Conservation (phyloP, 2,329 filamentous ascomycete species). For the Clonostachys solani region DNA sequence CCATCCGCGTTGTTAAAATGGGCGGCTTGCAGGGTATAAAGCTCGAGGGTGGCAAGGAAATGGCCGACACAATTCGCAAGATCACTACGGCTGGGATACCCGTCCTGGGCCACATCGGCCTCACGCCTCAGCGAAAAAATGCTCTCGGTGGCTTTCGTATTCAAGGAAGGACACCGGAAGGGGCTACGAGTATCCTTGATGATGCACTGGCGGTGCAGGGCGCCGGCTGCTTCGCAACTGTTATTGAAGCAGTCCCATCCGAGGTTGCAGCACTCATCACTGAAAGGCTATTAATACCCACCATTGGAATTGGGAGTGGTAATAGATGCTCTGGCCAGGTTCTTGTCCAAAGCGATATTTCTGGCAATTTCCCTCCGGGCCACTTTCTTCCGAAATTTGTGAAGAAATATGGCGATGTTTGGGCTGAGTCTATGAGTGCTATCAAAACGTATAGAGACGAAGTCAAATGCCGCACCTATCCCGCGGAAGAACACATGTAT, state of each 20-base stretch:
- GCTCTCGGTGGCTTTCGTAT: slow-evolving; percentile 91
- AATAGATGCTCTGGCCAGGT: slow-evolving; percentile 95
- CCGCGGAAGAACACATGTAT: slow-evolving; percentile 88
- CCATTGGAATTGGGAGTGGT: slow-evolving; percentile 94
- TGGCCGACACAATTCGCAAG: slow-evolving; percentile 79
- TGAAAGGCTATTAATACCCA: slow-evolving; percentile 75
- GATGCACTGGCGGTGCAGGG: slow-evolving; percentile 89
- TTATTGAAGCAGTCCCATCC: slow-evolving; percentile 86
- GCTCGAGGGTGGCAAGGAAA: slow-evolving; percentile 86
- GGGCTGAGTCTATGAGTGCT: slow-evolving; percentile 73
- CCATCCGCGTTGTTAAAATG: slow-evolving; percentile 87
- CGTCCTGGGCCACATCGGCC: slow-evolving; percentile 87
- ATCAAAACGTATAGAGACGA: slow-evolving; percentile 79
- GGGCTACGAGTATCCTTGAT: slow-evolving; percentile 70
- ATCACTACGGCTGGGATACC: slow-evolving; percentile 89
- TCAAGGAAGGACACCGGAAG: slow-evolving; percentile 77
- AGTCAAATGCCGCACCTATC: slow-evolving; percentile 81
- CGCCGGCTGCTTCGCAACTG: slow-evolving; percentile 81
- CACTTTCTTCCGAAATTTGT: slow-evolving; percentile 94
- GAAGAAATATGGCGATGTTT: slow-evolving; percentile 90
- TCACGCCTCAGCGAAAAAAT: slow-evolving; percentile 92
- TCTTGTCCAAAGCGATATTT: slow-evolving; percentile 95
- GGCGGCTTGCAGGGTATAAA: slow-evolving; percentile 86
- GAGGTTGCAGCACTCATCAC: slow-evolving; percentile 82
- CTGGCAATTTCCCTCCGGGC: slow-evolving; percentile 85